phyloP scores from a whole-genome alignment of 345 rosid genomes.

The Gynandropsis gynandra region DNA sequence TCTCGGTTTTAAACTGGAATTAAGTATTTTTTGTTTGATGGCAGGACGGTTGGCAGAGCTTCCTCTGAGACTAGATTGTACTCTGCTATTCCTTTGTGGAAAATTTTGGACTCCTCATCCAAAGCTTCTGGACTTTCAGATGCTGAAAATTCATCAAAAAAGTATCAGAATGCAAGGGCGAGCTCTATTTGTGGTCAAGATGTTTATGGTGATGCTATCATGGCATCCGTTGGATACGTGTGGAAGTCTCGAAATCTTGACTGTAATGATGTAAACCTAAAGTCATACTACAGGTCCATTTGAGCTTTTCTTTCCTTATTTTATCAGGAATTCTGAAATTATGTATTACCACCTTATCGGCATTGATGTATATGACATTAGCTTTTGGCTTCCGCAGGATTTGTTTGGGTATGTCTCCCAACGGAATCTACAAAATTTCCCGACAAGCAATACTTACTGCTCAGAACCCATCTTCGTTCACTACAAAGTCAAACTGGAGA shows the following conservation, averaged over 20 bases:
- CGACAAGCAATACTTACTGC: constrained; percentile 64
- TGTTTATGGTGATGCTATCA: constrained; percentile 66
- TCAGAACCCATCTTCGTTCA: constrained; percentile 57
- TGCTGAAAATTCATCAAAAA: constrained; percentile 29
- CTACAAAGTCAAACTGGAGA: constrained; percentile 76
- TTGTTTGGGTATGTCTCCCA: constrained; percentile 60
- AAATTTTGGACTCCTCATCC: constrained; percentile 29
- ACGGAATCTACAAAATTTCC: constrained; percentile 75
- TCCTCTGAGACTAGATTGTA: constrained; percentile 77
- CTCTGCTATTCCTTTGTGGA: constrained; percentile 44
- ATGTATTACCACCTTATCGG: constrained; percentile 2
- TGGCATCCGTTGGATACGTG: constrained; percentile 81
- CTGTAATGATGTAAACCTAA: constrained; percentile 51
- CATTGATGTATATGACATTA: constrained; percentile 5
- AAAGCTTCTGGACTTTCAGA: constrained; percentile 20
- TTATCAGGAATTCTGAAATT: constrained; percentile 11
- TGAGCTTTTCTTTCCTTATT: background rate
- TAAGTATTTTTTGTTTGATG: constrained; percentile 22
- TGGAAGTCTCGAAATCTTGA: constrained; percentile 68
- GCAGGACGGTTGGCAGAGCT: constrained; percentile 79
- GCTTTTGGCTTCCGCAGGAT: constrained; percentile 37
- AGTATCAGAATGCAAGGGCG: constrained; percentile 60
- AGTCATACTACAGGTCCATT: constrained; percentile 69
- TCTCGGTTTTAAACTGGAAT: constrained; percentile 14
- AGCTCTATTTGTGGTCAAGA: constrained; percentile 66